phyloP scores from a whole-genome alignment of 441 rosid species.

The Euphorbia schlechtendalii region DNA sequence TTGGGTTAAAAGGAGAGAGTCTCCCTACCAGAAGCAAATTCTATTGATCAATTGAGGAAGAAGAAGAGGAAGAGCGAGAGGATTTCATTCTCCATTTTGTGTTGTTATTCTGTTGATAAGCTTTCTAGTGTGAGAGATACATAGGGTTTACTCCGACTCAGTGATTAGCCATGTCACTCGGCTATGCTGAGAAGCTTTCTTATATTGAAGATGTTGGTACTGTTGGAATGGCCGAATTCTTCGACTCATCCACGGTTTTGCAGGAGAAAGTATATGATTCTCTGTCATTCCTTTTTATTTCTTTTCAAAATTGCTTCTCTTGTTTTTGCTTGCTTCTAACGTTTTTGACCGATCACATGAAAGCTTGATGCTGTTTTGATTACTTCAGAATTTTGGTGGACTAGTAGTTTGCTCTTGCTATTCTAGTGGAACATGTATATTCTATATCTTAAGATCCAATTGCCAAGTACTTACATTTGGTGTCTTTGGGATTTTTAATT shows the following conservation, averaged over 20 bases:
- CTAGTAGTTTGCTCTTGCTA: slow-evolving; percentile 4
- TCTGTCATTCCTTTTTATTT: too few species aligned
- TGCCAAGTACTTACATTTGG: slow-evolving; percentile 17
- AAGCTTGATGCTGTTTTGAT: background rate
- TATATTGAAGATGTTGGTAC: slow-evolving; percentile 92
- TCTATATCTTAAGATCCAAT: slow-evolving; percentile 24
- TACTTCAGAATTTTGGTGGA: slow-evolving; percentile 15
- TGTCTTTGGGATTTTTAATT: slow-evolving; percentile 5
- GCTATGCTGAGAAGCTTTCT: slow-evolving; percentile 95
- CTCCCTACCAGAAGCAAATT: slow-evolving; percentile 41
- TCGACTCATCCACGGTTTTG: slow-evolving; percentile 61
- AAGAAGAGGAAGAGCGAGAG: too few species aligned
- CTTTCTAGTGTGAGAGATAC: slow-evolving; percentile 24
- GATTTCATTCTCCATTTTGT: slow-evolving; percentile 4
- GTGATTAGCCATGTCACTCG: slow-evolving; percentile 62
- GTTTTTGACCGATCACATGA: background rate
- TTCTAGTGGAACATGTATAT: slow-evolving; percentile 9
- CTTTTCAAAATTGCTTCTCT: too few species aligned
- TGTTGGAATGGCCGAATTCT: slow-evolving; percentile 89
- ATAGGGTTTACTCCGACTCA: slow-evolving; percentile 17
- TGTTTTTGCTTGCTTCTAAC: background rate
- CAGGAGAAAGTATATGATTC: slow-evolving; percentile 61
- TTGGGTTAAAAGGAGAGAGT: too few species aligned
- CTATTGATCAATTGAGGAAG: too few species aligned
- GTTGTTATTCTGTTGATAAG: slow-evolving; percentile 7